Conservation (phyloP, 2,329 filamentous ascomycete genomes). For the Chaetomiaceae sp. region DNA sequence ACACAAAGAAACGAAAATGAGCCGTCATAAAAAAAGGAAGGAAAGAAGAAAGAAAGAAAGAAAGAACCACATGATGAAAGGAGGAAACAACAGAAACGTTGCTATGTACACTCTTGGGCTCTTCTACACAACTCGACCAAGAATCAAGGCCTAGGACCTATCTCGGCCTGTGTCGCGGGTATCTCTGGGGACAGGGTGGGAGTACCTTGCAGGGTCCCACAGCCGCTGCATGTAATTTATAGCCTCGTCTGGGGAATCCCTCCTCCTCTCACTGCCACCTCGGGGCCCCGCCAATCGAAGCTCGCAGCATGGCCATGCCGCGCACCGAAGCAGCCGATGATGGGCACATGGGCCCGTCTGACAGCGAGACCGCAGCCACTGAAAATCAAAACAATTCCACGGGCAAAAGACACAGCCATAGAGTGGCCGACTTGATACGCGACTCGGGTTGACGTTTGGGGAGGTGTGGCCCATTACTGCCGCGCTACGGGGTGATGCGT, state of each 20-base stretch:
- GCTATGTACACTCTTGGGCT: too few relatives aligned
- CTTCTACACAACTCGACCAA: too few relatives aligned
- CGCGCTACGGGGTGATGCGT: not conserved
- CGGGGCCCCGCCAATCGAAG: constrained; percentile 6
- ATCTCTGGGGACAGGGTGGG: not conserved
- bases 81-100: too few relatives aligned
- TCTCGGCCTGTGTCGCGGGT: not conserved
- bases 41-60: too few relatives aligned
- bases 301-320: not conserved
- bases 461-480: not conserved
- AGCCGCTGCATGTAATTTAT: not conserved
- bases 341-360: not conserved
- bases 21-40: too few relatives aligned
- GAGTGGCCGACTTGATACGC: constrained; percentile 14
- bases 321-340: not conserved
- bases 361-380: not conserved
- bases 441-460: not conserved
- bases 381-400: not conserved
- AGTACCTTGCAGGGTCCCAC: constrained; percentile 10
- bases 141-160: too few relatives aligned
- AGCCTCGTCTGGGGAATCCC: constrained; percentile 1
- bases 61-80: too few relatives aligned
- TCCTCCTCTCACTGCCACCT: not conserved
- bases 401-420: constrained; percentile 5
- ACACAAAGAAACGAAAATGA: too few relatives aligned